A percentile compares a stretch with the other conserved stretches of the same genome.
Conservation (phyloP, 1,139 yeast genomes). For the Lodderomyces margitis region DNA sequence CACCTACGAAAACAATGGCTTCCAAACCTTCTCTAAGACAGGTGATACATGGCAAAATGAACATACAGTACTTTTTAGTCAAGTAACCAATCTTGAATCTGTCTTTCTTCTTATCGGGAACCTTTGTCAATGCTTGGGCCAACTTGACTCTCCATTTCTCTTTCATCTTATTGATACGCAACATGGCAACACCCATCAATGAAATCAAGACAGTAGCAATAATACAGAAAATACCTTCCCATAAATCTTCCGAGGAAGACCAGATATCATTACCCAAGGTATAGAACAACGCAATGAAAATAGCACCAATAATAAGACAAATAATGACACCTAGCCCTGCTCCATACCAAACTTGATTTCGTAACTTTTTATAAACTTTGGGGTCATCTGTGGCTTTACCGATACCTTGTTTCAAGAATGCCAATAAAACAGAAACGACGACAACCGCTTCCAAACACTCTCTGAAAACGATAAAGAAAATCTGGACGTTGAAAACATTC, state of each 20-base stretch:
- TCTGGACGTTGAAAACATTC: constrained; percentile 48
- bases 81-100: constrained; percentile 33
- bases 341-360: constrained; percentile 76
- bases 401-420: constrained; percentile 80
- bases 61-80: constrained; percentile 66
- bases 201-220: constrained; percentile 80
- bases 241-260: constrained; percentile 78
- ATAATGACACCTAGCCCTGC: constrained; percentile 62
- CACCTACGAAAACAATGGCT: constrained; percentile 84
- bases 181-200: constrained; percentile 84
- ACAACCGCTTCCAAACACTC: constrained; percentile 86
- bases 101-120: constrained; percentile 27
- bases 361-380: constrained; percentile 54
- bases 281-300: constrained; percentile 79
- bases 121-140: constrained; percentile 61
- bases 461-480: constrained; percentile 80
- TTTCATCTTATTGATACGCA: constrained; percentile 80
- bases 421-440: constrained; percentile 79
- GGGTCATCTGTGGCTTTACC: constrained; percentile 48
- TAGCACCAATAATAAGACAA: constrained; percentile 74
- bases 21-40: constrained; percentile 84
- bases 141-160: constrained; percentile 86
- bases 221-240: constrained; percentile 83
- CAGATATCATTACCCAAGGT: constrained; percentile 73
- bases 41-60: constrained; percentile 72